These are phyloP conservation scores for Aureobasidium sp. DNA, from an alignment of 2,329 filamentous ascomycete genomes.

Conservation along the genomic window DNA sequence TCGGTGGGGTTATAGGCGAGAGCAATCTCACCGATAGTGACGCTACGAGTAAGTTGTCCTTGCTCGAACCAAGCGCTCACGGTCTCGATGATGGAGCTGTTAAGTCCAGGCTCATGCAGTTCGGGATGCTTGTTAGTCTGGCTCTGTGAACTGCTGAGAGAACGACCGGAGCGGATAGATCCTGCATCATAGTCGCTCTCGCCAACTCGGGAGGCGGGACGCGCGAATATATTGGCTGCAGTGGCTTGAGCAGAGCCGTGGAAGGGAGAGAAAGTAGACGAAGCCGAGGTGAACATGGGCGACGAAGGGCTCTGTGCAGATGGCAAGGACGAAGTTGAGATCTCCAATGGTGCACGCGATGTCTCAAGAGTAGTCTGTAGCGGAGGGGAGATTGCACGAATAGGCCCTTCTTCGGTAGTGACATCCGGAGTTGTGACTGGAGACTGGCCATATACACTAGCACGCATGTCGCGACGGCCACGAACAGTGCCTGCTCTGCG, in stretches of 20 bases:
- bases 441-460: conserved; percentile 73
- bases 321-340: conserved; percentile 4
- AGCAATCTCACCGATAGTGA: conserved; percentile 80
- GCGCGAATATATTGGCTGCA: conserved; percentile 22
- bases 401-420: conserved; percentile 25
- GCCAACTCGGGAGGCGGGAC: conserved; percentile 18
- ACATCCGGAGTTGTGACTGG: conserved; percentile 27
- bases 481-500: conserved; percentile 61
- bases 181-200: conserved; percentile 60
- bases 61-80: conserved; percentile 79
- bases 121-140: conserved; percentile 71
- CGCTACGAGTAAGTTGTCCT: conserved; percentile 60
- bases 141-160: conserved; percentile 57
- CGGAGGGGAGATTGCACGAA: conserved; percentile 18
- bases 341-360: conserved; percentile 2
- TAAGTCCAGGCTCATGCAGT: conserved; percentile 68
- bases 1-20: conserved; percentile 65
- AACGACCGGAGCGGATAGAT: conserved; percentile 83
- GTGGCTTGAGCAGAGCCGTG: conserved; percentile 13
- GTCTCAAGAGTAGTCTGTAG: conserved; percentile 1
- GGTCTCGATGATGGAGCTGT: conserved; percentile 83
- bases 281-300: conserved; percentile 16
- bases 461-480: conserved; percentile 82
- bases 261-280: conserved; percentile 23
- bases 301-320: conserved; percentile 15